Conservation (phyloP, 495 filamentous ascomycete species). For the Talaromyces wortmannii region DNA sequence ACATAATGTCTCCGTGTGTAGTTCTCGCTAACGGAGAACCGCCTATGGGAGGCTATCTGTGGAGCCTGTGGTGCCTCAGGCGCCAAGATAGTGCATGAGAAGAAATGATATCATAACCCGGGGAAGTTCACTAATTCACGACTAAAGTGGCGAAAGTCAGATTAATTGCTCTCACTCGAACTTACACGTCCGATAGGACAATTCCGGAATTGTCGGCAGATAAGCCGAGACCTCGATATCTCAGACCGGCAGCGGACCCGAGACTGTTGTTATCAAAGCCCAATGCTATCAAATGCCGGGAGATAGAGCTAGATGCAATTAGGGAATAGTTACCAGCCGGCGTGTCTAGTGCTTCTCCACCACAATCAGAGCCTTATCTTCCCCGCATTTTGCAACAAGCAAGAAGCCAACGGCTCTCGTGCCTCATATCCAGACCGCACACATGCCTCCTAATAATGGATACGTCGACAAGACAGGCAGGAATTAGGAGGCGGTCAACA, state of each 20-base stretch:
- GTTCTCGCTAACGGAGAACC: no score
- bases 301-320: background rate
- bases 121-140: no score
- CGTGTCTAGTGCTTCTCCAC: background rate
- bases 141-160: no score
- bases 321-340: background rate
- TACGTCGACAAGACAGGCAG: conserved; percentile 5
- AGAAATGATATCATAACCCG: no score
- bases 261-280: background rate
- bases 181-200: no score
- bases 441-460: background rate
- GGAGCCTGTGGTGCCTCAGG: no score
- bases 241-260: background rate
- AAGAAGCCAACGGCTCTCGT: background rate
- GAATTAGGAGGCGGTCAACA: conserved; percentile 27
- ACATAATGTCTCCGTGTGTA: no score
- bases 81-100: no score
- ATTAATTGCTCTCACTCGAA: no score
- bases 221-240: background rate
- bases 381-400: background rate
- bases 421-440: background rate
- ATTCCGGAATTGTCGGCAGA: background rate
- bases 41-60: no score
- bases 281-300: background rate
- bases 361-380: background rate